Conservation (phyloP, 129 eudicot genomes). For the Calendula officinalis region DNA sequence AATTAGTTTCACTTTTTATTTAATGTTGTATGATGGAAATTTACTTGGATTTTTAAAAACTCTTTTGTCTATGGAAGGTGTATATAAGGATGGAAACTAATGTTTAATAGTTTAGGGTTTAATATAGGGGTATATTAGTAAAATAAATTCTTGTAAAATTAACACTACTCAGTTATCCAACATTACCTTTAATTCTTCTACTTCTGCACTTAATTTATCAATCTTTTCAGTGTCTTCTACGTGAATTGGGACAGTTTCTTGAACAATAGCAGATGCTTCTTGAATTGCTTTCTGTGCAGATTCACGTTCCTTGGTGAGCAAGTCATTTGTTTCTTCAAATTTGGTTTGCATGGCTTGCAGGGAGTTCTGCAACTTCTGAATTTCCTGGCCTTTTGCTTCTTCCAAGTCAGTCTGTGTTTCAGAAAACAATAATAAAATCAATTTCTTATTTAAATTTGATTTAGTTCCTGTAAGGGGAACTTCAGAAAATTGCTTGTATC, state of each 20-base stretch:
- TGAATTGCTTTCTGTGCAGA: conserved; percentile 80
- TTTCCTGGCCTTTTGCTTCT: conserved; percentile 85
- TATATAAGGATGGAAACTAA: no score
- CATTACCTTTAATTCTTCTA: conserved; percentile 78
- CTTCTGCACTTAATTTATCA: conserved; percentile 71
- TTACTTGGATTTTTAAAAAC: no score
- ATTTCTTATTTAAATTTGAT: not conserved
- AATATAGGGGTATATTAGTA: not conserved
- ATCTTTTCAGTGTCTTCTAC: conserved; percentile 90
- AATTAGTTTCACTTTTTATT: no score
- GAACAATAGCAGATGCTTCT: conserved; percentile 66
- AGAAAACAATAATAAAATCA: no score
- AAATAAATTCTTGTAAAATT: no score
- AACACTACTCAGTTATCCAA: not conserved
- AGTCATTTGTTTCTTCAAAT: conserved; percentile 65
- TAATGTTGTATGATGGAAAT: no score
- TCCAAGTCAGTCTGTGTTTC: conserved; percentile 71
- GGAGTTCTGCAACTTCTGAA: conserved; percentile 66
- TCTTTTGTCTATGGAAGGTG: no score
- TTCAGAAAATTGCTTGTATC: not conserved
- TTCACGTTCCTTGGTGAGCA: conserved; percentile 71
- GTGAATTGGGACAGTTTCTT: conserved; percentile 73
- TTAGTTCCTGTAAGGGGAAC: conserved; percentile 2
- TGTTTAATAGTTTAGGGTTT: not conserved
- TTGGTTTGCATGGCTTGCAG: conserved; percentile 64